Evolutionary conservation across 495 filamentous ascomycete species (phyloP), one percentile per base, ranked within the genome.

Genomic region (Astrothelium macrocarpum): DNA sequence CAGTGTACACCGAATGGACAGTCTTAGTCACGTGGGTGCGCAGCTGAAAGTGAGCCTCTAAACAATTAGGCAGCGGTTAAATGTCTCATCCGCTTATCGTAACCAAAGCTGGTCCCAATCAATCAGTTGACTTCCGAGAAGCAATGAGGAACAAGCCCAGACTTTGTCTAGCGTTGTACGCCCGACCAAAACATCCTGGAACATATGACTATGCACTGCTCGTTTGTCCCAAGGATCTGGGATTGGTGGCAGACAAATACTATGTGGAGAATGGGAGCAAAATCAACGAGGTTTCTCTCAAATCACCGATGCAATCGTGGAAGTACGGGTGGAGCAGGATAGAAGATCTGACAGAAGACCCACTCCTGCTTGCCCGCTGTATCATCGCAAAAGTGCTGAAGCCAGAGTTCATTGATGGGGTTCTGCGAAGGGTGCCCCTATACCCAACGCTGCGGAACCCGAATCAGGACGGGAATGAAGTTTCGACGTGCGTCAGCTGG

Each of bases 1-100:
- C 34, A 39, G 34, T n/a, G 34, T 39, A 39, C 14, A 39, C 34
- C 34, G 34, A 14, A n/a, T n/a, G n/a, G n/a, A 39, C 14, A 39
- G 34, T 14, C 14, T 14, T 14, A 28, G 49, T 56, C 49, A 56
- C 49, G 49, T 56, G 49, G 49, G 7, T 28, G 49, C 16, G 5
- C 5, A 18, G 20, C 20, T 20, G 5, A 39, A 39, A 5, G 14
- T 16, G 45, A 16, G n/a, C 45, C 45, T 56, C 49, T 14, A 5
- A 39, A 39, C 23, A 26, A 56, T 28, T 56, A 56, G 49, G 49
- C 49, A 29, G 20, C 49, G 49, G 49, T 28, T 56, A 56, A 56
- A 56, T 56, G 16, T 5, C 12, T 28, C 5, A 9, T 56, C 20
- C 5, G 49, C 12, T 20, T 26, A 2, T 29, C 25, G 9, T 20